Base-by-base conservation (phyloP, 2,329 filamentous ascomycete species). In the Phaeophleospora eucalypticola region DNA sequence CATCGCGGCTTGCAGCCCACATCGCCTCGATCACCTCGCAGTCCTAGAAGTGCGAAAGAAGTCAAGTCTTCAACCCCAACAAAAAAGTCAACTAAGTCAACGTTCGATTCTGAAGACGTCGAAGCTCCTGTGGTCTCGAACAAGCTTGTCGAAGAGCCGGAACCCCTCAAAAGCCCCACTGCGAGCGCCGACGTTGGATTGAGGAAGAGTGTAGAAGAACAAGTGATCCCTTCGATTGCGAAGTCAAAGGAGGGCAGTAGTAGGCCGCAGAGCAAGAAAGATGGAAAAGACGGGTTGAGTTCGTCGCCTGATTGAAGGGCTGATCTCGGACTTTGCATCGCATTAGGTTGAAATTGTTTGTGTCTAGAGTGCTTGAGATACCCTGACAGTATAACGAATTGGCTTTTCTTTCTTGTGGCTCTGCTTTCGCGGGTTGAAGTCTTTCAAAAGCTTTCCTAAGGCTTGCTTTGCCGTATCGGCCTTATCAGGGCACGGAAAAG, bases 1-100 rank as follows among this genome's bases (percentile, higher is more conserved):
- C 70, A 71, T 45, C 63, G 71, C 32, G 71, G 71, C 10, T 56
- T 74, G 9, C 58, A 54, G 4, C 63, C 61, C 4, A 54, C 41
- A 1, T 56, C 57, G 8, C 56, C 59, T 15, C 45, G 37, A 18
- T 37, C 48, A 29, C 45, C 47, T n/a, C 33, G 38, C 18, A 29
- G 41, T 12, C 33, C 38, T 12, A 48, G 50, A 46, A 52, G 38
- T 45, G 17, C 43, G 18, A 20, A 48, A n/a, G 27, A 48, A 36
- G 46, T 49, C 14, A 47, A 47, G 21, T 29, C 40, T 16, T 21
- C 45, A 10, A 44, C 47, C 19, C 42, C 51, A 7, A 44, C 45
- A 19, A 27, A 43, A 8, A 41, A 49, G 2, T 45, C 45, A n/a
- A 36, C 44, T 9, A 59, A 53, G 27, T 24, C 52, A 3, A 56